Conservation (phyloP, 306 rosid species). For the Fagus sylvatica region DNA sequence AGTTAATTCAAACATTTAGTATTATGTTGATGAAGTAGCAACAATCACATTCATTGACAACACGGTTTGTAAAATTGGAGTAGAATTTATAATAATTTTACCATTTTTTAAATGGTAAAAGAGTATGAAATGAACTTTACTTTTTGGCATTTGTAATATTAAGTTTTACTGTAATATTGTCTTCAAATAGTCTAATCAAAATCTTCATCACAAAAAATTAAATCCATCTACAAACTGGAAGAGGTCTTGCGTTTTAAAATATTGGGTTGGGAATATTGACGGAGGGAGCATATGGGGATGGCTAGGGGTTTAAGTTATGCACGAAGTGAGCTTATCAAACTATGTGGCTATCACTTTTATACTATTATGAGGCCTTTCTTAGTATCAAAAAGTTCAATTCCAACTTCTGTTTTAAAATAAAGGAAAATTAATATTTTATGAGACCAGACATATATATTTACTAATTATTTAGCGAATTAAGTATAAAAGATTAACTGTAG, state of each 20-base stretch:
- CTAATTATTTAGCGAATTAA: slow-evolving; percentile 29
- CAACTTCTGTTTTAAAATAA: not conserved
- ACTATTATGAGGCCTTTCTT: not conserved
- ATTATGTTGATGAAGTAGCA: too few species aligned
- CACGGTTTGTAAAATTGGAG: too few species aligned
- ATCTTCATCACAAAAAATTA: not conserved
- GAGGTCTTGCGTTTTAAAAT: not conserved
- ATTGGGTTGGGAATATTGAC: not conserved
- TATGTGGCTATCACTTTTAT: not conserved
- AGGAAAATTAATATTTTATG: not conserved
- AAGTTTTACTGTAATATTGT: not conserved
- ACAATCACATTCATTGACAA: too few species aligned
- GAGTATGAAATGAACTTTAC: too few species aligned
- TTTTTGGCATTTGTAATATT: too few species aligned
- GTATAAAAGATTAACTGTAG: not conserved
- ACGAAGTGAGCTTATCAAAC: not conserved
- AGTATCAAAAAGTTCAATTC: not conserved
- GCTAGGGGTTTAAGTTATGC: not conserved
- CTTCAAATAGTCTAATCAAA: not conserved
- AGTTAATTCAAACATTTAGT: too few species aligned
- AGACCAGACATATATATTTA: slow-evolving; percentile 19
- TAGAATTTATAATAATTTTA: too few species aligned
- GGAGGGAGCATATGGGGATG: not conserved
- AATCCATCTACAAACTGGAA: not conserved
- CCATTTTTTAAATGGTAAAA: too few species aligned